These are phyloP conservation scores for Phoma sp. DNA, from an alignment of 2,329 filamentous ascomycete species.

Conservation along the genomic window DNA sequence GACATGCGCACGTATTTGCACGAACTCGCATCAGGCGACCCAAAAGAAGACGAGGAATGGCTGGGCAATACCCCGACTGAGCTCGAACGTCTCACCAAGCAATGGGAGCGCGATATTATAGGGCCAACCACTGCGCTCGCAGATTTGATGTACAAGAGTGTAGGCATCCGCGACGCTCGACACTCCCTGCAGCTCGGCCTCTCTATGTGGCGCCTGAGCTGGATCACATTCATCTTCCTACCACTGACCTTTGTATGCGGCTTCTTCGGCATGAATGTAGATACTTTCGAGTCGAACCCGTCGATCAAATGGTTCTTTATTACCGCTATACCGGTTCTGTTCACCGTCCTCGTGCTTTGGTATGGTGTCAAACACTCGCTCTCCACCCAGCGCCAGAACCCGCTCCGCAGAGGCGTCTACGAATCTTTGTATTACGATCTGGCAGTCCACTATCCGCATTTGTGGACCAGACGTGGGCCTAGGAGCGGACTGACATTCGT, in stretches of 20 bases:
- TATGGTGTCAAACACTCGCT: slow-evolving; percentile 57
- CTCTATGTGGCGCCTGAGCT: slow-evolving; percentile 64
- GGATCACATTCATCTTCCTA: slow-evolving; percentile 78
- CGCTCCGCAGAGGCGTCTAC: slow-evolving; percentile 58
- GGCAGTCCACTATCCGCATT: slow-evolving; percentile 51
- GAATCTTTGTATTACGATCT: slow-evolving; percentile 59
- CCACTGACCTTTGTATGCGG: slow-evolving; percentile 55
- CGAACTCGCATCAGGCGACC: slow-evolving; percentile 49
- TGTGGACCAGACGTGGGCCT: slow-evolving; percentile 59
- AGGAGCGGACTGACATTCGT: slow-evolving; percentile 50
- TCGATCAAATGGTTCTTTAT: slow-evolving; percentile 60
- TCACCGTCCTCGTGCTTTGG: slow-evolving; percentile 55
- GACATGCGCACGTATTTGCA: slow-evolving; percentile 54
- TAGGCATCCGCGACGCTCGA: slow-evolving; percentile 59
- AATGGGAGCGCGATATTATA: slow-evolving; percentile 58
- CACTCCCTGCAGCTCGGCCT: slow-evolving; percentile 57
- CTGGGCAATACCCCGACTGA: slow-evolving; percentile 50
- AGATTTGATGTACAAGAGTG: slow-evolving; percentile 60
- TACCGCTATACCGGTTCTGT: slow-evolving; percentile 53
- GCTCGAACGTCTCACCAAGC: slow-evolving; percentile 55
- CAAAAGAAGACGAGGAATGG: slow-evolving; percentile 48
- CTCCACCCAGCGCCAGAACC: slow-evolving; percentile 51
- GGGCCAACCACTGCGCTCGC: slow-evolving; percentile 58
- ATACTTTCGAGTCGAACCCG: slow-evolving; percentile 39
- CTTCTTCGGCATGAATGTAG: slow-evolving; percentile 20